Conservation (phyloP, 2,329 filamentous ascomycete genomes). For the Sclerotinia minor region DNA sequence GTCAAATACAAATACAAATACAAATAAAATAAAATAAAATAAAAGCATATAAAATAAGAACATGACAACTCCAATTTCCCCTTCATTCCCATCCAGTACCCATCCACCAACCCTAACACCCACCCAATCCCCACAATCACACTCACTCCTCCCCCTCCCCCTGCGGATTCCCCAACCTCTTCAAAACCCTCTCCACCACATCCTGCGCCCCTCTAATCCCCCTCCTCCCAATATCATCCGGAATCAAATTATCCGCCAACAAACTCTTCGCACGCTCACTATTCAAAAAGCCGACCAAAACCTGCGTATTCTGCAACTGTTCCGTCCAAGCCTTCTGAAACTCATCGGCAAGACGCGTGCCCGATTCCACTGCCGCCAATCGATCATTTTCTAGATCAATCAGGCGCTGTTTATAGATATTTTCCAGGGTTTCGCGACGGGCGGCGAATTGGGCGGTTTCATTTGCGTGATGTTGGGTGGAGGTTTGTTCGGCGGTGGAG, state of each 20-base stretch:
- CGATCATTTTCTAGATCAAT: slow-evolving; percentile 3
- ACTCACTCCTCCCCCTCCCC: background rate
- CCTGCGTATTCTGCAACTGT: slow-evolving; percentile 28
- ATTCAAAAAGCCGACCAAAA: slow-evolving; percentile 24
- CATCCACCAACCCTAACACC: background rate
- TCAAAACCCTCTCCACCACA: slow-evolving; percentile 17
- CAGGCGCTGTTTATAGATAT: background rate
- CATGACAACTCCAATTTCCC: background rate
- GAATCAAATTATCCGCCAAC: slow-evolving; percentile 8
- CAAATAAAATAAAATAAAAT: too few relatives aligned
- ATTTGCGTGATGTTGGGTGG: background rate
- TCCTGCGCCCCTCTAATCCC: slow-evolving; percentile 3
- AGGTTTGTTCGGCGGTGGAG: background rate
- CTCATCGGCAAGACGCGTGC: slow-evolving; percentile 19
- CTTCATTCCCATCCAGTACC: background rate
- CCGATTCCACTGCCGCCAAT: background rate
- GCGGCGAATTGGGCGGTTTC: background rate
- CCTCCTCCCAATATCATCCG: slow-evolving; percentile 8
- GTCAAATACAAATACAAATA: background rate
- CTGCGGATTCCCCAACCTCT: slow-evolving; percentile 9
- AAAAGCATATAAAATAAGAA: background rate
- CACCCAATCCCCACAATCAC: too few relatives aligned
- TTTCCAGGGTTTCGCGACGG: background rate
- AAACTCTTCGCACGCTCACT: slow-evolving; percentile 4
- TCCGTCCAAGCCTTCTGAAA: slow-evolving; percentile 23